Percentiles rank a stretch among this genome's conserved stretches.
Conservation (phyloP, 352 stramenopile genomes). For the Phytophthora sojae region DNA sequence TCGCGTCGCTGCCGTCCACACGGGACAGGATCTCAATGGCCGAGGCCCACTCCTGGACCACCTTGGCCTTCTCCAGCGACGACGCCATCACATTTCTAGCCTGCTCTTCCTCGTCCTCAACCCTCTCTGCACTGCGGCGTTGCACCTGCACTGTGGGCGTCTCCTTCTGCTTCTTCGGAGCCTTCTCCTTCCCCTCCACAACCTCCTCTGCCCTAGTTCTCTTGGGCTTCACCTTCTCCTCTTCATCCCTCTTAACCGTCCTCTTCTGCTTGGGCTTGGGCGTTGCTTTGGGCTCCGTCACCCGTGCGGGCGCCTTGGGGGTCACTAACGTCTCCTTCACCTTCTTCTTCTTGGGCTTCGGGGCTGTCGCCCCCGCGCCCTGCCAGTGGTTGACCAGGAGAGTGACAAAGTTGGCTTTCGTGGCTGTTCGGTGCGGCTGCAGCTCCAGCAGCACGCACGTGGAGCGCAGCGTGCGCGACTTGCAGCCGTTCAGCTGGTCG, state of each 20-base stretch:
- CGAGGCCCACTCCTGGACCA: constrained; percentile 40
- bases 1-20: constrained; percentile 36
- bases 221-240: background rate
- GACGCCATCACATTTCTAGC: background rate
- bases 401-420: constrained; percentile 18
- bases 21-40: constrained; percentile 37
- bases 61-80: constrained; percentile 36
- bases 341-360: background rate
- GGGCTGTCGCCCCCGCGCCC: background rate
- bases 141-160: constrained; percentile 9
- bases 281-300: background rate
- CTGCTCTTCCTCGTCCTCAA: background rate
- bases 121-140: background rate
- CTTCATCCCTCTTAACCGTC: background rate
- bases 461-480: constrained; percentile 20
- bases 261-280: background rate
- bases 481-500: constrained; percentile 21
- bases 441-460: constrained; percentile 31
- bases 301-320: background rate
- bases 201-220: background rate
- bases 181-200: constrained; percentile 4
- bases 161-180: constrained; percentile 19
- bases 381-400: constrained; percentile 34
- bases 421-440: constrained; percentile 19
- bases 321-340: background rate